Base-by-base conservation (phyloP, 106 monocot genomes). In the Acorus calamus region DNA sequence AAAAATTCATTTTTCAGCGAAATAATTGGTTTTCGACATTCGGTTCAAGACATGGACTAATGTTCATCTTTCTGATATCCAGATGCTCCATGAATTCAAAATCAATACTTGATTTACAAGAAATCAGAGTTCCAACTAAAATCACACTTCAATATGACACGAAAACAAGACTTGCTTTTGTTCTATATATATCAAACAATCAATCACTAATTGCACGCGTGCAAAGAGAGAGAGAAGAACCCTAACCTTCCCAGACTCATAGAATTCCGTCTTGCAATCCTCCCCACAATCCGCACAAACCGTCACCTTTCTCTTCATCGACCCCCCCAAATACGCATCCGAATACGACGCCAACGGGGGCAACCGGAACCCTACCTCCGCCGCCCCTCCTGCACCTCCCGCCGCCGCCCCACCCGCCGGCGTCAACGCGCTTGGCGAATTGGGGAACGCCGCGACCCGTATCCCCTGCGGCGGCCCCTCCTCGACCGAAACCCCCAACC, bases 321-420 rank as follows among this genome's bases (percentile, higher is more conserved):
- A 59, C 11, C 74, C 65, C 7, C 80, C 83, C 72, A 80, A 28
- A 28, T 28, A 98, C 9, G 85, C 80, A 71, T 98, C 91, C 2
- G 72, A 59, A 57, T 92, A 92, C 2, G 96, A 91, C 11, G 87
- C 77, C 71, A 96, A 56, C 5, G 84, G 79, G 5, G 87, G 76
- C 60, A 87, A 57, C 68, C 69, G 75, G 14, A 78, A 77, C 13
- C 82, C 81, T 6, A 51, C 60, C 47, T 77, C 84, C 28, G 55
- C 56, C 63, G 51, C 60, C 28, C 3, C 66, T 54, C 6, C 52
- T 50, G 52, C 14, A 44, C 11, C 60, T 65, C 43, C 61, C 55
- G 42, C 60, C 10, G 62, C 11, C 8, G 7, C 47, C 11, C 48
- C 9, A 43, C 61, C 11, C 10, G 49, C 43, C 4, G 46, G 10